A percentile compares a stretch with the other conserved stretches of the same genome.
These are phyloP conservation scores for Selenicereus undatus DNA, from an alignment of 148 eudicot species.

Conservation along the genomic window DNA sequence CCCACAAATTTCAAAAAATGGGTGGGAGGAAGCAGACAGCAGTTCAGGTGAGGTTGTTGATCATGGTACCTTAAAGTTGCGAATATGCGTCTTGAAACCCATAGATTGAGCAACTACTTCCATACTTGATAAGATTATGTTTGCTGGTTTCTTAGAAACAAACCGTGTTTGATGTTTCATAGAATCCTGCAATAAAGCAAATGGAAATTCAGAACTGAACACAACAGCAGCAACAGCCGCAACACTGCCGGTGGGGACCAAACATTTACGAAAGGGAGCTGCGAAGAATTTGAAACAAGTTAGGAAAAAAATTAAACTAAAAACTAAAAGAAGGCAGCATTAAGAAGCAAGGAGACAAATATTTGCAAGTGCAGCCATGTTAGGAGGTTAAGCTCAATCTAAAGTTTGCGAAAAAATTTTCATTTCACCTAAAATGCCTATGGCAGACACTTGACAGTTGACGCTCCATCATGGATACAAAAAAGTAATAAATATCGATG, in stretches of 20 bases:
- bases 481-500: no score
- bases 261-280: no score
- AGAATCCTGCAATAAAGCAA: conserved; percentile 49
- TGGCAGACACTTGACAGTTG: no score
- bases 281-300: background rate
- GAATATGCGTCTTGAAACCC: conserved; percentile 96
- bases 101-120: conserved; percentile 97
- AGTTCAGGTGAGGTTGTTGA: background rate
- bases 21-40: background rate
- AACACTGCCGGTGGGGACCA: background rate
- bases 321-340: no score
- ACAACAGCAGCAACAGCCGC: background rate
- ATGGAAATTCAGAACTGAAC: background rate
- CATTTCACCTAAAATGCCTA: no score
- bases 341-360: no score
- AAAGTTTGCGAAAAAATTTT: no score
- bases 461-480: no score
- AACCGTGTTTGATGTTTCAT: conserved; percentile 83
- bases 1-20: background rate
- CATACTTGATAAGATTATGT: conserved; percentile 77
- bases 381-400: no score
- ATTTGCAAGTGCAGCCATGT: background rate
- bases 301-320: no score
- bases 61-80: conserved; percentile 67
- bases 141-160: conserved; percentile 82